Base-by-base conservation (phyloP, 805 yeast species). In the Lipomyces sp. region DNA sequence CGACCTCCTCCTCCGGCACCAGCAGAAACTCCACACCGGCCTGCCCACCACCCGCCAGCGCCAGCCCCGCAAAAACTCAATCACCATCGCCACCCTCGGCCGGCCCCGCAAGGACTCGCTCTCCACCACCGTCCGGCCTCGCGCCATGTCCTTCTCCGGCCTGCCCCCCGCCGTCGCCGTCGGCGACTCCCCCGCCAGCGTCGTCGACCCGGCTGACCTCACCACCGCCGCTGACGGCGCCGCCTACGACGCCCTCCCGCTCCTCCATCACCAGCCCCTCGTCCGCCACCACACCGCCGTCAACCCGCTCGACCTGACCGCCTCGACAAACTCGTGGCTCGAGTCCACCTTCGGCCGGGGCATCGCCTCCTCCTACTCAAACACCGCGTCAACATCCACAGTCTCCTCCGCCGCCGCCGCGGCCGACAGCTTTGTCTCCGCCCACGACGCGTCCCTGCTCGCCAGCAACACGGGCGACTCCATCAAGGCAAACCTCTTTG, bases 1-100 rank as follows among this genome's bases (percentile, higher is more conserved):
- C 5, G 76, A 73, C 49, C 61, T 73, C 49, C 61, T 93, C 26
- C 75, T 93, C 47, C 78, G 98, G 53, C 98, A 93, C 72, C 96
- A 88, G 70, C 97, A 89, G 69, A 93, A 93, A 65, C 77, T 93
- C 32, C 98, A 93, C 45, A 33, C 49, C 5, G 53, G 53, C 23
- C 47, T 54, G 23, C 39, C 50, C 21, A 37, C 45, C 16, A 24
- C 48, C 16, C 51, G 58, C 32, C 36, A 40, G 24, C 48, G 55
- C 19, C 58, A 42, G 45, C 39, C 45, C 13, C 51, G 58, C 16
- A 54, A 54, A 24, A 51, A 51, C 47, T 54, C 58, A 5, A 53
- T 49, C 50, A 49, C 58, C 22, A 44, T 49, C 39, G 58, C 55
- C 36, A 48, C 57, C 19, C 51, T 53, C 26, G 42, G 34, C 29